phyloP scores from a whole-genome alignment of 2,329 filamentous ascomycete species.

The Berkeleyomyces basicola region DNA sequence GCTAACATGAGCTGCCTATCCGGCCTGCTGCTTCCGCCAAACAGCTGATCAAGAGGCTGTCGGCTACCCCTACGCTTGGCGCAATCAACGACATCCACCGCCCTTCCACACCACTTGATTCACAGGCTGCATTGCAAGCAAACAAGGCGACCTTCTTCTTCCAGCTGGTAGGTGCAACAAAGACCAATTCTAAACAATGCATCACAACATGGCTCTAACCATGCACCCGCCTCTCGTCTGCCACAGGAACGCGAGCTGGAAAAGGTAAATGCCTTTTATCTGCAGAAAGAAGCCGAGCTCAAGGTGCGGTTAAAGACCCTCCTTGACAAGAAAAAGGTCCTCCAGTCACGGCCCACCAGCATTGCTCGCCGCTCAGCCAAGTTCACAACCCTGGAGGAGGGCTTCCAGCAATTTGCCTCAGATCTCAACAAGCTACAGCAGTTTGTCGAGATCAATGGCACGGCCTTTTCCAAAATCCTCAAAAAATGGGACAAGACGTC shows the following conservation, averaged over 20 bases:
- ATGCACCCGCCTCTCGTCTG: conserved; percentile 24
- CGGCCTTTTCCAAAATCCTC: conserved; percentile 92
- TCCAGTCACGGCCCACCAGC: conserved; percentile 58
- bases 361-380: conserved; percentile 79
- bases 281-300: conserved; percentile 97
- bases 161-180: conserved; percentile 51
- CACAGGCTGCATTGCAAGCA: conserved; percentile 80
- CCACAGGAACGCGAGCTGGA: conserved; percentile 88
- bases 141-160: conserved; percentile 99
- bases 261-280: conserved; percentile 94
- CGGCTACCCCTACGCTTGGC: conserved; percentile 69
- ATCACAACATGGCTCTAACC: conserved; percentile 3
- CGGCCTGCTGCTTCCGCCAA: conserved; percentile 2
- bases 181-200: neutral
- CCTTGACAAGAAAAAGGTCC: conserved; percentile 82
- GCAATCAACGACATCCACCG: conserved; percentile 51
- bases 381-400: conserved; percentile 88
- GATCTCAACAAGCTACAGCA: conserved; percentile 96
- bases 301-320: conserved; percentile 84
- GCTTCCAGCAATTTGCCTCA: conserved; percentile 91
- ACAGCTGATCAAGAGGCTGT: conserved; percentile 96
- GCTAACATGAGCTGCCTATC: neutral
- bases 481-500: conserved; percentile 99
- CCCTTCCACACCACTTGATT: conserved; percentile 39
- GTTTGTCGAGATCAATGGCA: conserved; percentile 96